Conservation (phyloP, 441 rosid species). For the Raphanus hybrid region DNA sequence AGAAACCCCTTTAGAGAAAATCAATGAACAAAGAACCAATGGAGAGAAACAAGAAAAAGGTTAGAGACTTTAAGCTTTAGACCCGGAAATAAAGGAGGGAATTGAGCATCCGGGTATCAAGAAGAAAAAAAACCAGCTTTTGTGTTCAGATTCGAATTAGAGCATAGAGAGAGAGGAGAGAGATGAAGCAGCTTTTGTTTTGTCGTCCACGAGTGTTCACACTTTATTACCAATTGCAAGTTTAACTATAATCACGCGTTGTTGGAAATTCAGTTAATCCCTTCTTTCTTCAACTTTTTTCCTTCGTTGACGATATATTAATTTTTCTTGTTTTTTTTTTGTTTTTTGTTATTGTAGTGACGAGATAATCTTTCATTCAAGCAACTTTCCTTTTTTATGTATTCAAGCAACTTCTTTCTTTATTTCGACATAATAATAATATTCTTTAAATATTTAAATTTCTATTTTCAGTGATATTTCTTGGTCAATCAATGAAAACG, state of each 20-base stretch:
- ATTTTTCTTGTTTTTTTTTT: neutral
- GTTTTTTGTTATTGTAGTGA: neutral
- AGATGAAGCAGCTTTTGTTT: neutral
- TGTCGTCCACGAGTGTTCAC: conserved; percentile 5
- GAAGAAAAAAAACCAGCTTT: neutral
- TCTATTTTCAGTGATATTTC: neutral
- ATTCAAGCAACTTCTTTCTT: neutral
- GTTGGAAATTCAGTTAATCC: neutral
- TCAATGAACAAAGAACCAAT: neutral
- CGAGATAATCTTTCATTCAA: neutral
- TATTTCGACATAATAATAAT: neutral
- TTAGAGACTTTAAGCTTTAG: neutral
- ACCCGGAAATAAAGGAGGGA: conserved; percentile 7
- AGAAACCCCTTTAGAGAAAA: neutral
- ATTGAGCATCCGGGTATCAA: neutral
- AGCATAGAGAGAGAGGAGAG: neutral
- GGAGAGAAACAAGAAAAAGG: neutral
- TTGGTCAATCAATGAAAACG: neutral
- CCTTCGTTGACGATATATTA: neutral
- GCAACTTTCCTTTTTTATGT: neutral
- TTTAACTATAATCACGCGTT: neutral
- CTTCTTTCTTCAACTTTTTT: neutral
- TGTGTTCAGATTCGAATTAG: conserved; percentile 5
- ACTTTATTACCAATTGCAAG: neutral
- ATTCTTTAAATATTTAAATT: neutral